These are phyloP conservation scores for Tylopilus rubrobrunneus DNA, from an alignment of 768 basidiomycete genomes.

Conservation along the genomic window DNA sequence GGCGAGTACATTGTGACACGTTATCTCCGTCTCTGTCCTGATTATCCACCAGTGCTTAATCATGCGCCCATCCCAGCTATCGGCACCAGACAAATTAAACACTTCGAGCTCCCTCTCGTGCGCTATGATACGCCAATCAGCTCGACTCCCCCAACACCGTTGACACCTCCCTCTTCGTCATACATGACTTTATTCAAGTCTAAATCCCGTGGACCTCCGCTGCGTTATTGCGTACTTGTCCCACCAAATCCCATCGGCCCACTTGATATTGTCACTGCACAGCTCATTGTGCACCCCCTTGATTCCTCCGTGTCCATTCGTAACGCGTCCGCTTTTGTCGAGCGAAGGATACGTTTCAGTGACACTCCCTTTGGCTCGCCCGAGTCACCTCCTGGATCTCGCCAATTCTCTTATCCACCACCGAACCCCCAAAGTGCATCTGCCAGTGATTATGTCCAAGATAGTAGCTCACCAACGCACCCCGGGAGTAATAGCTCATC, in stretches of 20 bases:
- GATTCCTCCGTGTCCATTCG: conserved; percentile 58
- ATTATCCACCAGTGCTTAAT: conserved; percentile 50
- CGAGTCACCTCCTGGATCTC: conserved; percentile 21
- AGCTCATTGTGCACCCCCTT: conserved; percentile 56
- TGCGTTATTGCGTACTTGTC: conserved; percentile 56
- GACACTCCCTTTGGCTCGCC: conserved; percentile 32
- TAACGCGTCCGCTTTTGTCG: conserved; percentile 60
- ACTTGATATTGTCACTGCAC: conserved; percentile 64
- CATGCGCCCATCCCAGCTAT: conserved; percentile 64
- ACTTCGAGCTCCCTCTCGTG: conserved; percentile 68
- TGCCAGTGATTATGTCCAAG: conserved; percentile 18
- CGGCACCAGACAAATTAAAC: conserved; percentile 63
- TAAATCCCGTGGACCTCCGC: conserved; percentile 53
- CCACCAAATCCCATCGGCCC: conserved; percentile 66
- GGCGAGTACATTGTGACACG: conserved; percentile 40
- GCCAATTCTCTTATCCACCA: conserved; percentile 14
- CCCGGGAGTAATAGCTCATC: conserved; percentile 12
- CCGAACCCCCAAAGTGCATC: conserved; percentile 27
- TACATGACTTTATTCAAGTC: conserved; percentile 40
- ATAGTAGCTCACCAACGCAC: conserved; percentile 12
- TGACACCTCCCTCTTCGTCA: conserved; percentile 34
- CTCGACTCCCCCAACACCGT: conserved; percentile 34
- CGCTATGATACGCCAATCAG: conserved; percentile 60
- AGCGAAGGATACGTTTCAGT: conserved; percentile 65
- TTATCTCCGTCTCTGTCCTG: conserved; percentile 13